phyloP scores from a whole-genome alignment of 2,329 filamentous ascomycete genomes.

The Calonectria hongkongensis region DNA sequence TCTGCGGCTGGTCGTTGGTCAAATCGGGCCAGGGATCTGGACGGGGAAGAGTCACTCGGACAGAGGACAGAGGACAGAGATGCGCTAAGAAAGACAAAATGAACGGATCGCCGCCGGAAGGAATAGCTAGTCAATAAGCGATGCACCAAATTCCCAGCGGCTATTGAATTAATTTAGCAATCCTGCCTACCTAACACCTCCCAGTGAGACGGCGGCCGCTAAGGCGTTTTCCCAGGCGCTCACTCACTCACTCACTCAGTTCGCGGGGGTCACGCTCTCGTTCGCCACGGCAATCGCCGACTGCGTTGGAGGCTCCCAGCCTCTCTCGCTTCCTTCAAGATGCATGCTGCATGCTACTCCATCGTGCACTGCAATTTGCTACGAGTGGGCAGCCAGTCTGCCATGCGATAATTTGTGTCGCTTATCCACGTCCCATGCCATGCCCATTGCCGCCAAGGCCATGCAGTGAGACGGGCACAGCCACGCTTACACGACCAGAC shows the following conservation, averaged over 20 bases:
- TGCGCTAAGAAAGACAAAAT: neutral
- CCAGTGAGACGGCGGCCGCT: neutral
- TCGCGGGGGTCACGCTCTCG: too few species aligned
- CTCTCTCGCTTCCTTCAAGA: neutral
- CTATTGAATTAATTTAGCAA: neutral
- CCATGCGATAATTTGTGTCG: neutral
- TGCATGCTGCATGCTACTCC: neutral
- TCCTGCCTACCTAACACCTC: neutral
- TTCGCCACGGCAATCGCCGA: neutral
- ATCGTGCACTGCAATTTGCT: neutral
- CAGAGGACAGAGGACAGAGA: neutral
- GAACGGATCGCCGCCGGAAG: neutral
- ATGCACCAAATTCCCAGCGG: neutral
- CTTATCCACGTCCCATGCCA: neutral
- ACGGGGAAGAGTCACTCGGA: conserved; percentile 21
- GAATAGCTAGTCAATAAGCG: neutral
- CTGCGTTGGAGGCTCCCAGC: neutral
- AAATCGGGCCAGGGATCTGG: neutral
- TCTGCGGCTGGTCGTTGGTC: neutral
- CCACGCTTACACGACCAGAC: conserved; percentile 1
- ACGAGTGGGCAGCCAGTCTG: neutral
- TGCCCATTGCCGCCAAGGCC: neutral
- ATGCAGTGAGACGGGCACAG: conserved; percentile 19
- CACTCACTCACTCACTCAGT: too few species aligned
- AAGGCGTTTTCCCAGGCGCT: conserved; percentile 9